phyloP scores from a whole-genome alignment of 805 yeast genomes.

The Wickerhamomyces rabaulensis region DNA sequence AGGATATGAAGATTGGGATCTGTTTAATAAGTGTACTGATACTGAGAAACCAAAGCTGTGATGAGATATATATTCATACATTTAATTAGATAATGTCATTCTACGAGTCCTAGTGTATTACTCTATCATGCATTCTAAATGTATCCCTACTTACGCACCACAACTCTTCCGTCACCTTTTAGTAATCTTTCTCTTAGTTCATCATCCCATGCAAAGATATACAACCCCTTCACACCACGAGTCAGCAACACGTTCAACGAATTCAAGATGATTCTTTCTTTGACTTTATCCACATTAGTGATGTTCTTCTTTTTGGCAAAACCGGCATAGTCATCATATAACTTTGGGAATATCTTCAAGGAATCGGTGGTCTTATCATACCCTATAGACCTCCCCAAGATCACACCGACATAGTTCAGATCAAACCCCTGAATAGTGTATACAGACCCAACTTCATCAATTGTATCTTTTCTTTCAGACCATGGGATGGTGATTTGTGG shows the following conservation, averaged over 20 bases:
- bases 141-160: neutral
- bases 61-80: too few relatives aligned
- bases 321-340: conserved; percentile 42
- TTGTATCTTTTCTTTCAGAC: too few relatives aligned
- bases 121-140: too few relatives aligned
- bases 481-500: too few relatives aligned
- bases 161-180: neutral
- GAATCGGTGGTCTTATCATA: conserved; percentile 32
- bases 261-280: conserved; percentile 36
- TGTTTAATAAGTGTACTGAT: too few relatives aligned
- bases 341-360: conserved; percentile 29
- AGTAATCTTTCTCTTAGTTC: neutral
- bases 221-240: conserved; percentile 38
- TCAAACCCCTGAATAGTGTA: conserved; percentile 46
- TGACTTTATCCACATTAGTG: conserved; percentile 29
- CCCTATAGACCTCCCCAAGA: conserved; percentile 37
- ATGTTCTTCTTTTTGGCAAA: conserved; percentile 38
- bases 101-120: too few relatives aligned
- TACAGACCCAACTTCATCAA: conserved; percentile 7
- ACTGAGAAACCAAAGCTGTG: too few relatives aligned
- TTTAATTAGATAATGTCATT: too few relatives aligned
- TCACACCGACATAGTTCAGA: conserved; percentile 41
- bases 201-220: neutral
- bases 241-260: conserved; percentile 41
- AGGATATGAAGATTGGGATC: neutral